Base-by-base conservation (phyloP, 2,329 filamentous ascomycete species). In the Claviceps pusilla region DNA sequence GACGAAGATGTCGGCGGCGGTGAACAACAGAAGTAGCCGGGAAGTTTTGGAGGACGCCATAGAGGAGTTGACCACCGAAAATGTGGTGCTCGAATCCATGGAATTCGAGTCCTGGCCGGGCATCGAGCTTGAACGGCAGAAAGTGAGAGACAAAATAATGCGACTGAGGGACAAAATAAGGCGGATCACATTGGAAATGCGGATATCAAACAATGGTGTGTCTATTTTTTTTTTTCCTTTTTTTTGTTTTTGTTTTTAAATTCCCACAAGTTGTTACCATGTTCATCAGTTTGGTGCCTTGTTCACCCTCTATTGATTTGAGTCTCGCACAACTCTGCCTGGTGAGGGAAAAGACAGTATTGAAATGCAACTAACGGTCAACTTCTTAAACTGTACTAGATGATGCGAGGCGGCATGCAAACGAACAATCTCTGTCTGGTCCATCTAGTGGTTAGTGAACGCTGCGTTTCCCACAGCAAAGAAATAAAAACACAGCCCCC, bases 11-110 rank as follows among this genome's bases (percentile, higher is more conserved):
- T 11, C 47, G 19, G n/a, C 7, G 7, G 14, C n/a, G 4, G 14
- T 10, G 2, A 19, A 12, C 31, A 37, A 16, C 47, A 12, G 9
- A 9, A n/a, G 24, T 4, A 12, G 19, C n/a, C 16, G 33, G 31
- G 3, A 3, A 55, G 58, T 54, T 10, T 50, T 66, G 19, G 60
- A 64, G 49, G 62, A 61, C 19, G 59, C 75, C 24, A 58, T 58
- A 19, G 70, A 74, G 50, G 73, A 76, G 54, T 61, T 77, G 56
- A 64, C 60, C 37, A 65, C 75, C 24, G 69, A 75, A 56, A 64
- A 64, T 49, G 70, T 71, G 51, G 66, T 77, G 24, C 64, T 77
- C 3, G 58, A 61, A 7, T 76, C 73, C 2, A 66, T 77, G n/a
- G 43, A 57, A 24, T 57, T 52, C 29, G 59, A 59, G 39, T 52